Percentiles rank a stretch among this genome's conserved stretches.
These are phyloP conservation scores for Cymodocea nodosa DNA, from an alignment of 116 monocot species.

Conservation along the genomic window DNA sequence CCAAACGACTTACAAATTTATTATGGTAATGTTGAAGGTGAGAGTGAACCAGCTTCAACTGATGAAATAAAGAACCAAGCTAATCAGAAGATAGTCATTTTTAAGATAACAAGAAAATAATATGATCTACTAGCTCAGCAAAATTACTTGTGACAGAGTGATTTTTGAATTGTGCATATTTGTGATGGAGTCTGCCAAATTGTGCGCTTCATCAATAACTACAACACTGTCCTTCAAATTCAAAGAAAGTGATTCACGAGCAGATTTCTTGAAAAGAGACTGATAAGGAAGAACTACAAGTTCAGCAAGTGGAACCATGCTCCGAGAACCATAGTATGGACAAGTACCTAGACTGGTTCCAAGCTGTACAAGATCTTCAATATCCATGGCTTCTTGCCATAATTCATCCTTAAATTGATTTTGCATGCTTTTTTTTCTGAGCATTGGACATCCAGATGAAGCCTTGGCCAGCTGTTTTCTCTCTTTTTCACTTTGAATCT, in stretches of 20 bases:
- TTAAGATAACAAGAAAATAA: not conserved
- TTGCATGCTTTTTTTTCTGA: conserved; percentile 40
- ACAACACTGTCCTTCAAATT: conserved; percentile 76
- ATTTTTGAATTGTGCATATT: conserved; percentile 89
- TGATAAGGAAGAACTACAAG: conserved; percentile 96
- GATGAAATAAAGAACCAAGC: not conserved
- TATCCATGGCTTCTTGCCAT: conserved; percentile 51
- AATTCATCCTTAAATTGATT: conserved; percentile 46
- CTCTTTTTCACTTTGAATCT: conserved; percentile 28
- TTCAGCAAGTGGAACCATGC: conserved; percentile 57
- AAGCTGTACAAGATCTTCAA: conserved; percentile 77
- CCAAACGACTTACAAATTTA: conserved; percentile 46
- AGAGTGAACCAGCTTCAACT: conserved; percentile 67
- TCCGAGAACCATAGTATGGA: conserved; percentile 88
- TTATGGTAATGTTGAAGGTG: conserved; percentile 55
- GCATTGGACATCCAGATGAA: conserved; percentile 82
- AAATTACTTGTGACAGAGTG: conserved; percentile 56
- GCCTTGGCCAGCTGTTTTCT: conserved; percentile 19
- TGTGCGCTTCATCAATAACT: conserved; percentile 96
- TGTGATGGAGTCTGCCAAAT: conserved; percentile 86
- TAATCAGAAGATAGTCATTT: not conserved
- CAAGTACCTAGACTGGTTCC: conserved; percentile 73
- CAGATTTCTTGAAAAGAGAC: conserved; percentile 69
- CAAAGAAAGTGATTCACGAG: conserved; percentile 86
- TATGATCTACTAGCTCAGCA: not conserved